A percentile compares a stretch with the other conserved stretches of the same genome.
These are phyloP conservation scores for Trichoderma sp. DNA, from an alignment of 2,329 filamentous ascomycete genomes.

Conservation along the genomic window DNA sequence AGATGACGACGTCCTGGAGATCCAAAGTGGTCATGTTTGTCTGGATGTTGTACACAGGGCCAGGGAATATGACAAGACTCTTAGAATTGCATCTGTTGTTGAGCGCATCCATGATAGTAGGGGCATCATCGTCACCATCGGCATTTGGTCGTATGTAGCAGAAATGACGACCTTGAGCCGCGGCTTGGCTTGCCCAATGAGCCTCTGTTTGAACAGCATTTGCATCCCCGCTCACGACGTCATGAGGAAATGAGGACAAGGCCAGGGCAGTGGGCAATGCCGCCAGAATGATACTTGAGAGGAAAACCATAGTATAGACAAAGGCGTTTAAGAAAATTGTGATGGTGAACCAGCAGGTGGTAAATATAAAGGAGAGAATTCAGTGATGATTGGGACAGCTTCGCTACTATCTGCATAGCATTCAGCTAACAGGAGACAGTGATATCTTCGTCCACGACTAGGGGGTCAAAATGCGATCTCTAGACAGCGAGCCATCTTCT, in stretches of 20 bases:
- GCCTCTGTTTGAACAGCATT: neutral
- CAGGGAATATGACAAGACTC: slow-evolving; percentile 33
- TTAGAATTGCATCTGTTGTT: slow-evolving; percentile 30
- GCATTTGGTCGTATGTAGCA: slow-evolving; percentile 30
- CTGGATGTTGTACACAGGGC: slow-evolving; percentile 35
- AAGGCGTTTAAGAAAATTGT: neutral
- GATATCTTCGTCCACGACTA: neutral
- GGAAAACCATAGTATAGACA: neutral
- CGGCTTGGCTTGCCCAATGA: slow-evolving; percentile 21
- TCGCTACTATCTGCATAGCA: neutral
- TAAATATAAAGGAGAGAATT: neutral
- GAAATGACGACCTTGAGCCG: slow-evolving; percentile 25
- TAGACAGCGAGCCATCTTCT: neutral
- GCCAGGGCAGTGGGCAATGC: slow-evolving; percentile 6
- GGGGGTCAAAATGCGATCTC: neutral
- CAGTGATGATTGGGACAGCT: neutral
- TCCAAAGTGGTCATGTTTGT: slow-evolving; percentile 34
- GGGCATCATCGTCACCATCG: slow-evolving; percentile 32
- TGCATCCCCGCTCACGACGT: neutral
- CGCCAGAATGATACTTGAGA: neutral
- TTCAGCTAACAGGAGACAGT: too few species aligned
- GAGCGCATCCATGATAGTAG: slow-evolving; percentile 32
- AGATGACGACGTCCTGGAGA: slow-evolving; percentile 41
- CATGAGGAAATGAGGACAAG: neutral
- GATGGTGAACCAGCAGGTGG: neutral